Evolutionary conservation across 768 basidiomycete species (phyloP), one percentile per base, ranked within the genome.

Genomic region (Agaricus subrufescens): DNA sequence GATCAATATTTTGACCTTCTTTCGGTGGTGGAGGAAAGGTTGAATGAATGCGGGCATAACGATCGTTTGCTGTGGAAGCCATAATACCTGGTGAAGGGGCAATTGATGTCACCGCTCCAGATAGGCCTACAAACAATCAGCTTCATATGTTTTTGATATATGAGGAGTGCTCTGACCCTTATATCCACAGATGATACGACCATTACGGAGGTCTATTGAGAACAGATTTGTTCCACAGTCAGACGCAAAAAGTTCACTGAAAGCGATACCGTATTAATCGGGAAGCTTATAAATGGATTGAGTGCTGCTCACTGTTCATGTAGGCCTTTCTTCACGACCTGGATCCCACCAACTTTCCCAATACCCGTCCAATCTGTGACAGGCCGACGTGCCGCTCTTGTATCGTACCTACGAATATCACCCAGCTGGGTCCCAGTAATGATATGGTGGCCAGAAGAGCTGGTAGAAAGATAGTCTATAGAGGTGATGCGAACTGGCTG

Each of bases 401-500:
- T 86, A 62, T 94, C 92, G 62, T 94, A 94, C 42, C 81, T 77
- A 45, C 87, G 82, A 4, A 94, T 71, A 61, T 89, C 79, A 19
- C 92, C 92, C 43, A 84, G 70, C 54, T 82, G 79, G 0, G 89
- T 91, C 0, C 92, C 92, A n/a, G 83, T 78, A 14, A 86, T 67
- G 25, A 94, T 66, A 40, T 86, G 80, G 34, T 79, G 75, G 19
- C 71, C 58, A 53, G 54, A 67, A n/a, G 58, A 67, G 27, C 60
- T 73, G 3, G 76, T 64, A 5, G 76, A 68, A 2, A 90, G 66
- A 63, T 83, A 89, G 2, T 82, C 70, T 27, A 94, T 72, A 12
- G 84, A 79, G 0, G 86, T 86, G 55, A 90, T 87, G 37, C 87
- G 82, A 45, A 94, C 80, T 0, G 90, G 90, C 61, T 88, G 87